These are phyloP conservation scores for Tuber indicum DNA, from an alignment of 495 filamentous ascomycete species.

Conservation along the genomic window DNA sequence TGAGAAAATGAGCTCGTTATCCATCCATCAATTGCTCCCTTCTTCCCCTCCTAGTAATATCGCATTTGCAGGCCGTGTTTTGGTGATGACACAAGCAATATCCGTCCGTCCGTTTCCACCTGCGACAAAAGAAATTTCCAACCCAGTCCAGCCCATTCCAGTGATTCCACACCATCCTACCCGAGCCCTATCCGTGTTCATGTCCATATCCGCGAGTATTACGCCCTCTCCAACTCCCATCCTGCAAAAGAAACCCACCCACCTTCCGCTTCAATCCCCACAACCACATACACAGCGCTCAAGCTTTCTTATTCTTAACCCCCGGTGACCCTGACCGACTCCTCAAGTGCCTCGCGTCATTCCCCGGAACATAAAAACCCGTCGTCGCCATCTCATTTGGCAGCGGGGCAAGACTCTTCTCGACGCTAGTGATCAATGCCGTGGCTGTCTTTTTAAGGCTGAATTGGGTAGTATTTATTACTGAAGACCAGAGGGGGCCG, in stretches of 20 bases:
- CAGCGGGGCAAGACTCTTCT: conserved; percentile 34
- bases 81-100: neutral
- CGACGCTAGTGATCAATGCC: conserved; percentile 32
- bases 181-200: neutral
- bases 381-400: conserved; percentile 13
- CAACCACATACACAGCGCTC: conserved; percentile 21
- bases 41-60: neutral
- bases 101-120: neutral
- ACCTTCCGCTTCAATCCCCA: neutral
- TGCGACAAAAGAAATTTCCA: neutral
- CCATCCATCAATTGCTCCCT: neutral
- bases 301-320: conserved; percentile 23
- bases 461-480: conserved; percentile 16
- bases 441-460: conserved; percentile 39
- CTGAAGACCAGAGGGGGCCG: conserved; percentile 27
- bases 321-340: conserved; percentile 16
- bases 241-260: neutral
- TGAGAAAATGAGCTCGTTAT: neutral
- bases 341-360: conserved; percentile 27
- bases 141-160: neutral
- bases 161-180: neutral
- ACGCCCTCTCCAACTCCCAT: neutral
- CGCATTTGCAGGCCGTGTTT: neutral
- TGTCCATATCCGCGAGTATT: neutral
- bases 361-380: conserved; percentile 28